Percentiles rank a stretch among this genome's conserved stretches.
Evolutionary conservation across 1,139 yeast genomes (phyloP).

Genomic region (Pichia sp.): DNA sequence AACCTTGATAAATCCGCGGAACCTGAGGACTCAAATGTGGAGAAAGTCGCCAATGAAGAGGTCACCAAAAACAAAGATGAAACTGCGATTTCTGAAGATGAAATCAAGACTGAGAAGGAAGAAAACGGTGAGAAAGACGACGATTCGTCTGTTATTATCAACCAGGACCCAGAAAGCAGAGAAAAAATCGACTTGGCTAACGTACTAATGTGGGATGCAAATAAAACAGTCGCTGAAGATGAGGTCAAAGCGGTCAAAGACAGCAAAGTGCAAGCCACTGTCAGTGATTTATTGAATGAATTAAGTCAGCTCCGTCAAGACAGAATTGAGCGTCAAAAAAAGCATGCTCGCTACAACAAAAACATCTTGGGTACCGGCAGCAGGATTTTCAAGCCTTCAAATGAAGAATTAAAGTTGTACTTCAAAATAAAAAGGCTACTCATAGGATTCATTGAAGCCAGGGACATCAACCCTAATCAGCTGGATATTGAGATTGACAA

Average conservation of each 20-base stretch:
- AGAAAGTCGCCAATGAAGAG: neutral
- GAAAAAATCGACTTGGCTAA: conserved; percentile 40
- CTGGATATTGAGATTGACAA: conserved; percentile 35
- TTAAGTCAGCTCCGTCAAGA: conserved; percentile 61
- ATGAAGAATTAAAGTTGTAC: conserved; percentile 47
- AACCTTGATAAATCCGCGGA: conserved; percentile 2
- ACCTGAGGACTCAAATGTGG: conserved; percentile 1
- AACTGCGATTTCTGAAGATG: conserved; percentile 10
- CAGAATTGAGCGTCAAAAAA: conserved; percentile 15
- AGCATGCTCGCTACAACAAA: conserved; percentile 13
- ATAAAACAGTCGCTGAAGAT: conserved; percentile 46
- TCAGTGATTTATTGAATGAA: conserved; percentile 52
- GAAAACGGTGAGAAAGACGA: conserved; percentile 10
- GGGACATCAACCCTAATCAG: conserved; percentile 28
- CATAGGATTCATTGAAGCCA: conserved; percentile 37
- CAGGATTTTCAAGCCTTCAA: conserved; percentile 32
- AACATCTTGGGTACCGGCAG: conserved; percentile 12
- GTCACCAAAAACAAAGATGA: conserved; percentile 13
- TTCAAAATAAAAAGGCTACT: conserved; percentile 47
- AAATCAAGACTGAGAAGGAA: conserved; percentile 2
- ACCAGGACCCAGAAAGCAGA: conserved; percentile 10
- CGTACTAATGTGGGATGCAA: conserved; percentile 52
- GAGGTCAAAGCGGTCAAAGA: conserved; percentile 45
- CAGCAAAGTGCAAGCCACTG: conserved; percentile 48
- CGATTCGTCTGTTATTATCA: conserved; percentile 11